These are phyloP conservation scores for Carex parvula DNA, from an alignment of 176 grass and related monocot genomes.

Conservation along the genomic window DNA sequence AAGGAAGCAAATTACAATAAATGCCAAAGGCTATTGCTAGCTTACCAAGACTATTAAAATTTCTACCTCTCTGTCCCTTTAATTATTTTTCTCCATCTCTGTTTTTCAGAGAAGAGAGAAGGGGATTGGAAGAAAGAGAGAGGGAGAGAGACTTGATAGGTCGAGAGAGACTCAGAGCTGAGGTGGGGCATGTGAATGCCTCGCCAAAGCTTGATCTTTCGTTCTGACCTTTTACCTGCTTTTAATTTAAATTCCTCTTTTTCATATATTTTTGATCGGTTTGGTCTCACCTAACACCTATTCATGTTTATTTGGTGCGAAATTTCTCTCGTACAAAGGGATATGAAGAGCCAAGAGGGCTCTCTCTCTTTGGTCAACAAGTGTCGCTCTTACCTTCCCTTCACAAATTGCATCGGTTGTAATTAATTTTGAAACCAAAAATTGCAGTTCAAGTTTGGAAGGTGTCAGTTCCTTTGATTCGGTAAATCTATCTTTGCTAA, in stretches of 20 bases:
- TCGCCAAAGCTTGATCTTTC: constrained; percentile 43
- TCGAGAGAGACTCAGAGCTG: constrained; percentile 39
- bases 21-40: neutral
- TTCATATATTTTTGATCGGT: constrained; percentile 27
- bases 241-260: constrained; percentile 21
- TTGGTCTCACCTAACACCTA: constrained; percentile 21
- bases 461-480: constrained; percentile 43
- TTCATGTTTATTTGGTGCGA: constrained; percentile 23
- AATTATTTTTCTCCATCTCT: neutral
- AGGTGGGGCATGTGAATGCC: constrained; percentile 37
- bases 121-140: constrained; percentile 35
- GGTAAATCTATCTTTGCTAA: constrained; percentile 48
- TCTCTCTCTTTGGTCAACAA: constrained; percentile 35
- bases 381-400: constrained; percentile 34
- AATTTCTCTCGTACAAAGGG: neutral
- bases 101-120: constrained; percentile 35
- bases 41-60: neutral
- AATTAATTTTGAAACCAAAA: neutral
- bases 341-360: neutral
- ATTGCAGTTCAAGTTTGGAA: constrained; percentile 17
- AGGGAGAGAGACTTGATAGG: constrained; percentile 41
- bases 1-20: neutral
- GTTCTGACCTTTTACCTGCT: constrained; percentile 43
- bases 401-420: constrained; percentile 13
- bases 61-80: constrained; percentile 25